Evolutionary conservation across 106 monocot species (phyloP).

Genomic region (Allium sativum): DNA sequence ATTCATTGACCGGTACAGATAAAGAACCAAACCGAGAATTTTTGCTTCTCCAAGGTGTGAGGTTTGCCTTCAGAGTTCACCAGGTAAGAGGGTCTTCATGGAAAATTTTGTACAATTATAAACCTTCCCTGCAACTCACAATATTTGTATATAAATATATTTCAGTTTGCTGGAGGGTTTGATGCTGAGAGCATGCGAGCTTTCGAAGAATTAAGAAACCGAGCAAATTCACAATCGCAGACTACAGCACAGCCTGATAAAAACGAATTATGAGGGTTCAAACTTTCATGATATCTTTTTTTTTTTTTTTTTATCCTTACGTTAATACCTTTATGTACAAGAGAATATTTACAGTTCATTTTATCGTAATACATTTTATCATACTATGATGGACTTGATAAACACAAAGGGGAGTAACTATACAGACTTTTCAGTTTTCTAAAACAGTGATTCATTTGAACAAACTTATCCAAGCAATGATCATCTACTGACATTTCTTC

Average conservation of each 20-base stretch:
- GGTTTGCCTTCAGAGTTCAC: constrained; percentile 94
- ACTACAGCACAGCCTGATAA: constrained; percentile 21
- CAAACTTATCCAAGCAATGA: no score
- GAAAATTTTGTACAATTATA: no score
- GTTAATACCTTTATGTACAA: background rate
- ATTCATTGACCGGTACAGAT: constrained; percentile 52
- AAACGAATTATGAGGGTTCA: constrained; percentile 11
- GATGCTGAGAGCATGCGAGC: constrained; percentile 83
- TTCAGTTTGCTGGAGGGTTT: constrained; percentile 91
- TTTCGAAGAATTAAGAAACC: constrained; percentile 86
- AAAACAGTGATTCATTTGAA: no score
- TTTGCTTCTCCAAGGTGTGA: constrained; percentile 82
- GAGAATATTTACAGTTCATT: background rate
- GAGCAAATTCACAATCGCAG: constrained; percentile 20
- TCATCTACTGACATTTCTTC: no score
- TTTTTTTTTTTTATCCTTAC: background rate
- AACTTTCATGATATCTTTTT: background rate
- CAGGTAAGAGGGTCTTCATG: constrained; percentile 33
- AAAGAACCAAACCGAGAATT: constrained; percentile 90
- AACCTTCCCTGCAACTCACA: no score
- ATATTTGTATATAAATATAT: background rate
- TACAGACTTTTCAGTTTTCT: no score
- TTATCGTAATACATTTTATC: background rate
- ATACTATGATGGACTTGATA: no score
- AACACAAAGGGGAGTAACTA: no score